Evolutionary conservation across 2,329 filamentous ascomycete genomes (phyloP), one percentile per base, ranked within the genome.

Genomic region (Fusarium neocosmosporiellum): DNA sequence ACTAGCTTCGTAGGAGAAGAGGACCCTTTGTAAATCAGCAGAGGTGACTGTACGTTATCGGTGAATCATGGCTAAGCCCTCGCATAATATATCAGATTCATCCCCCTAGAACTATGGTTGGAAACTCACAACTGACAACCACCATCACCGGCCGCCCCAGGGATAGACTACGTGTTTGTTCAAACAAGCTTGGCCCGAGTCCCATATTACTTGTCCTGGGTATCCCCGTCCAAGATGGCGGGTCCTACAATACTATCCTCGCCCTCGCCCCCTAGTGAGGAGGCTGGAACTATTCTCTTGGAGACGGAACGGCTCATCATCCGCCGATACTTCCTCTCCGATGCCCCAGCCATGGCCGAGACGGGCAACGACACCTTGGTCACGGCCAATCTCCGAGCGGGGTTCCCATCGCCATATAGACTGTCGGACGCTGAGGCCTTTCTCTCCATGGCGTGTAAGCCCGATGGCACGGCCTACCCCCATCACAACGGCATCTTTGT

Each of bases 351-450:
- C 22, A 57, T 84, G 36, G 73, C 82, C 6, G 63, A 62, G 5
- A 80, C 78, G 1, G 84, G 79, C 63, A 82, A 88, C 78, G 80
- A 84, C 67, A 75, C 77, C 11, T 69, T 81, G 22, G 77, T 88
- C 5, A 72, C 78, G 1, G 67, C 63, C 13, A 81, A 78, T 72
- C 81, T 89, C 81, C 82, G 83, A 65, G 79, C 86, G 73, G 70
- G 78, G 43, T 88, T 88, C 65, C 85, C 86, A 4, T 75, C 71
- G 11, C 87, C 87, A 0, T 88, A 88, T 77, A 84, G 80, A 0
- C 71, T 83, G 10, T 77, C 79, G 9, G 77, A 83, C 57, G 84
- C 85, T 2, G 71, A 83, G 22, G 43, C 16, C n/a, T 86, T 82
- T 76, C 80, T 87, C 69, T 61, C 65, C 39, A 65, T 66, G 24